Evolutionary conservation across 768 basidiomycete species (phyloP), one percentile per base, ranked within the genome.

Genomic region (Tylopilus balloui): DNA sequence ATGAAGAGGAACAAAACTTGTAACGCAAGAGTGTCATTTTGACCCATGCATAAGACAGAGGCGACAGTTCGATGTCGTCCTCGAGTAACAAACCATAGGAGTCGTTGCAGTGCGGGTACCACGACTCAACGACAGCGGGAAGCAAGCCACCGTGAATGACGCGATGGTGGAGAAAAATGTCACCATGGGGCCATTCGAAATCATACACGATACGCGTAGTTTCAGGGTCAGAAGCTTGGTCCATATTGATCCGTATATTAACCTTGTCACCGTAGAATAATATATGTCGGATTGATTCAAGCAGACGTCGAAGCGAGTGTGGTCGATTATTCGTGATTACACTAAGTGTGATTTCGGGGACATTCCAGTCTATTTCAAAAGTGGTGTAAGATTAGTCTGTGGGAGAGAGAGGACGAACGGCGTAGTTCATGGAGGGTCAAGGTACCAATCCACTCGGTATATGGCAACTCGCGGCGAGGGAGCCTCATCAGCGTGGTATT

Each of bases 21-120:
- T 93, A 93, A 38, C 76, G 79, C 21, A 92, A 71, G 48, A 92
- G 64, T n/a, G 78, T 63, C 78, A 91, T 83, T 65, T 93, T 92
- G 49, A 80, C 60, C 88, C 90, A 93, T 6, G 86, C 88, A 62
- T 88, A 92, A 65, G 88, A 90, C 23, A 91, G 62, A 1, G 89
- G 86, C 9, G 88, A 92, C 8, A 92, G 66, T 61, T 94, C 92
- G 10, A 91, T 74, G 61, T 94, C 91, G 59, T 93, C 91, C 65
- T 92, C 91, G 19, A 93, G 76, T 17, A 93, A 68, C 17, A 93
- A 62, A 7, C 86, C 90, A 61, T 91, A 92, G 2, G 81, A 78
- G 56, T 92, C 70, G 51, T 89, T 77, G 25, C 76, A 74, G 21
- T 71, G 67, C 5, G 92, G 91, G 61, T 89, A 93, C 90, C 92